Base-by-base conservation (phyloP, 2,329 filamentous ascomycete species). In the Trichophaea hybrida region DNA sequence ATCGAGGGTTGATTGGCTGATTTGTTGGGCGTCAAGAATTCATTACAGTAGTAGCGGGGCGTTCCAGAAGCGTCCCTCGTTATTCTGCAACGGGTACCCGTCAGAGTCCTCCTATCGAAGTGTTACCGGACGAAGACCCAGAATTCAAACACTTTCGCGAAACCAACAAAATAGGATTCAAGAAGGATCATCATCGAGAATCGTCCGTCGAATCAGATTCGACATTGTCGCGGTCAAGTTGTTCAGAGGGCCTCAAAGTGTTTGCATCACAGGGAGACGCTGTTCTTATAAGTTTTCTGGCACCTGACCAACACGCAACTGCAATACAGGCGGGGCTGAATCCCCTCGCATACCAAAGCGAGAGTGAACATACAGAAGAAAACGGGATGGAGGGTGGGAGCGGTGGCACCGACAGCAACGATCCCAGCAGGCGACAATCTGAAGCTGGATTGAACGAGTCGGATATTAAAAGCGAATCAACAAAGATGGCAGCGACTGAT, bases 211-310 rank as follows among this genome's bases (percentile, higher is more conserved):
- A 51, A 13, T 24, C 48, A 17, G 48, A 51, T 24, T 51, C 48
- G 5, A 51, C 48, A 6, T 7, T 51, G 31, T 51, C 48, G 31
- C 48, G 5, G 13, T 5, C 48, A 24, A 24, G 24, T 24, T 1
- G 24, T 24, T 24, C 24, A 24, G 24, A 24, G 24, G 24, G 24
- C 24, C 24, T 5, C 31, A 51, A 8, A 37, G 58, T 48, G 55
- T 57, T 46, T 8, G 8, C 63, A 44, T 62, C 63, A 13, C 63
- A 60, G 34, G 63, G 61, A 46, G 63, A 65, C 55, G 58, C 61
- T 31, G 61, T 65, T 33, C 61, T 65, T 38, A 59, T 65, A 10
- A 62, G 57, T 49, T 65, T 65, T 35, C 63, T 65, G 31, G 59
- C 57, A 24, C 63, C 63, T 37, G 63, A 64, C 17, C 61, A 65